Evolutionary conservation across 192 early-diverging fungal genomes (phyloP), one percentile per base, ranked within the genome.

Genomic region (Backusella liffmaniae): DNA sequence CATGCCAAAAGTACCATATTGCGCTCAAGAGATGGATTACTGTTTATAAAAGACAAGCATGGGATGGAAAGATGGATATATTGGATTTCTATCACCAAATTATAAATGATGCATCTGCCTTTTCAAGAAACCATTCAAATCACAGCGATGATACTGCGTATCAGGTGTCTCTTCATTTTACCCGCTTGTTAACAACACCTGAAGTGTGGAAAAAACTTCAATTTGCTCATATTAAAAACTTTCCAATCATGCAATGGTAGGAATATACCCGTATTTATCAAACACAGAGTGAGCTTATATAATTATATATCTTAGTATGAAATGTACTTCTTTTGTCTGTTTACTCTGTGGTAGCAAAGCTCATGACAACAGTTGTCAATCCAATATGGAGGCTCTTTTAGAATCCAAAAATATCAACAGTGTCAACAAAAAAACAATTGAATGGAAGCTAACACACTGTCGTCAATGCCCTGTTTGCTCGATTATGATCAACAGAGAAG

Each of bases 381-480:
- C 10, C 1, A 71, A 71, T 34, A 71, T 71, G 70, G 6, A 49
- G 6, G 4, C 18, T 1, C 42, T 71, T 29, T 12, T 26, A 46
- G n/a, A 26, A 16, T 15, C 23, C 16, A 16, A 49, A 13, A 49
- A 49, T 62, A 62, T 62, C 5, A 44, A 12, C 12, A 32, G 41
- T 7, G n/a, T 0, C 15, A 36, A 23, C 16, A 32, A 30, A 49
- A 29, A 71, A 6, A 49, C 39, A 6, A n/a, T 49, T 26, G 26
- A 71, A 49, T 49, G 39, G 39, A 71, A 49, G 30, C 7, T 71
- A 4, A 12, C 26, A 26, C 18, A 41, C 29, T 79, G 86, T 66
- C 91, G 87, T 26, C 82, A 82, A 42, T 91, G 90, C 67, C 90
- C 90, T 16, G 81, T 81, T 51, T 91, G 90, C 73, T 89, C 83